phyloP scores from a whole-genome alignment of 1,139 yeast species.

The Yamadazyma membranifaciens region DNA sequence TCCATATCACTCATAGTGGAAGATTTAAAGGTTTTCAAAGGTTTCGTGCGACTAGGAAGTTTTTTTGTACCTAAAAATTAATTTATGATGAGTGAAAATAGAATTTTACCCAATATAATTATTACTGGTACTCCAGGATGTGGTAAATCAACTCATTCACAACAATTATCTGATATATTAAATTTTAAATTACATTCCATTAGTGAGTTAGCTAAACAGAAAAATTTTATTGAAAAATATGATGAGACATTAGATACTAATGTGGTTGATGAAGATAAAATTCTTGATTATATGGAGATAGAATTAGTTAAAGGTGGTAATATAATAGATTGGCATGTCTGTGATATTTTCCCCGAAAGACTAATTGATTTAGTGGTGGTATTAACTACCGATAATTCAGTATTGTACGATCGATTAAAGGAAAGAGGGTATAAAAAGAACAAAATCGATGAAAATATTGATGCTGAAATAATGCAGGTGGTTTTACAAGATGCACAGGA shows the following conservation, averaged over 20 bases:
- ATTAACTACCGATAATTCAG: slow-evolving; percentile 69
- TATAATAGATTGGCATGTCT: slow-evolving; percentile 94
- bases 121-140: slow-evolving; percentile 98
- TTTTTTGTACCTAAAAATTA: background rate
- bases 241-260: slow-evolving; percentile 83
- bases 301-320: slow-evolving; percentile 81
- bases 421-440: slow-evolving; percentile 73
- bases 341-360: slow-evolving; percentile 92
- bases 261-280: slow-evolving; percentile 89
- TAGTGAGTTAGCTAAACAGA: slow-evolving; percentile 78
- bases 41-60: background rate
- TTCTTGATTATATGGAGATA: slow-evolving; percentile 78
- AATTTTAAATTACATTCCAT: slow-evolving; percentile 60
- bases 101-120: slow-evolving; percentile 73
- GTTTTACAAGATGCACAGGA: slow-evolving; percentile 84
- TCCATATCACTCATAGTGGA: slow-evolving; percentile 33
- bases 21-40: background rate
- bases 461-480: slow-evolving; percentile 96
- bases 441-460: slow-evolving; percentile 87
- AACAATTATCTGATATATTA: slow-evolving; percentile 6
- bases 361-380: slow-evolving; percentile 91
- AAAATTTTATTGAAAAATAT: slow-evolving; percentile 76
- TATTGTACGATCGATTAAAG: slow-evolving; percentile 70
- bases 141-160: slow-evolving; percentile 86
- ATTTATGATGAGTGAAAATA: slow-evolving; percentile 11